Base-by-base conservation (phyloP, 1,284 basidiomycete genomes). In the Puccinia horiana region DNA sequence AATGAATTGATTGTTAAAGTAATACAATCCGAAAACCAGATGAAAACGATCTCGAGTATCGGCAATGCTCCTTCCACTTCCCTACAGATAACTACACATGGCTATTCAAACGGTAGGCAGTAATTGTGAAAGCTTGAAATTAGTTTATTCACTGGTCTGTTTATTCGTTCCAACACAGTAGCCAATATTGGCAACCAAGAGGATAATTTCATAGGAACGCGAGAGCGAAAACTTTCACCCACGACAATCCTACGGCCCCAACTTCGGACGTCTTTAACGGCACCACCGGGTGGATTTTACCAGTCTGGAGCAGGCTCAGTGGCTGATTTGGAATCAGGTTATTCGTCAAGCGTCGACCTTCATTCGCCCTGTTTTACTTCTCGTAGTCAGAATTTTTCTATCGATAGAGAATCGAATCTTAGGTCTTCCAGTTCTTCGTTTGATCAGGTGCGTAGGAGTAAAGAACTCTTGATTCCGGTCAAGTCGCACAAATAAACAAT, bases 1-100 rank as follows among this genome's bases (percentile, higher is more conserved):
- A 70, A 42, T 70, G 69, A 70, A 29, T 40, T 70, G 23, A 70
- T 70, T 32, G 42, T 70, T 2, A 70, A 70, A 52, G 47, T 70
- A 12, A 70, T 49, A 16, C 42, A 70, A 70, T 29, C 69, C 47
- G 69, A 70, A 70, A 70, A 70, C 69, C 5, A 29, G n/a, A 47
- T 70, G 69, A 70, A 29, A 70, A 70, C 29, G 69, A 29, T 47
- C 29, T n/a, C 42, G 3, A 49, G 12, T 12, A 70, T 47, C 6
- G 47, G 42, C 18, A 70, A 23, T 70, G 20, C 47, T 70, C 4
- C 12, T 2, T 69, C 67, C 9, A 18, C 12, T 44, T 20, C 6
- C 20, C 44, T 69, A 8, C 18, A 6, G 8, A 35, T 35, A 16
- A 40, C n/a, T 23, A 58, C 56, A 32, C 18, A 16, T 40, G 35